Conservation (phyloP, 352 stramenopile species). For the Phytophthora cryptogea region DNA sequence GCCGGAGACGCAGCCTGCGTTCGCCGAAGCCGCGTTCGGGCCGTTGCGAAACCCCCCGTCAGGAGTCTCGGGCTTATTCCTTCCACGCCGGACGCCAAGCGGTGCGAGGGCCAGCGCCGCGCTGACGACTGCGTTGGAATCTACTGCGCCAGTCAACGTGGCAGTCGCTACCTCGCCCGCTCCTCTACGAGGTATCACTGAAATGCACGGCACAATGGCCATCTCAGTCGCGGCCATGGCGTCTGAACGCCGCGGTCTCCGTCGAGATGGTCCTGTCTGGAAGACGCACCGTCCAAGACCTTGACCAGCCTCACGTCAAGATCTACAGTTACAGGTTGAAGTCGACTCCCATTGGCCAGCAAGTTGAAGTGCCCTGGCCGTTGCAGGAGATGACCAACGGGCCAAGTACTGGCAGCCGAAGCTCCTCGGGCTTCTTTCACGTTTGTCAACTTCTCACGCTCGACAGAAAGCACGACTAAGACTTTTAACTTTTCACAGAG, state of each 20-base stretch:
- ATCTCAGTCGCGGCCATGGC: no score
- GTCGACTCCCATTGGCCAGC: slow-evolving; percentile 23
- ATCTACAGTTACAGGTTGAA: slow-evolving; percentile 20
- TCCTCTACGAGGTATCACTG: background rate
- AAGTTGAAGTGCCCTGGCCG: slow-evolving; percentile 23
- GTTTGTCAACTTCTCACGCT: background rate
- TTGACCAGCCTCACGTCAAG: background rate
- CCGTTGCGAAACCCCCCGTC: slow-evolving; percentile 29
- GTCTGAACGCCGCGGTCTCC: background rate
- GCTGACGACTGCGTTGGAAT: slow-evolving; percentile 21
- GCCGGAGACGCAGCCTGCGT: background rate
- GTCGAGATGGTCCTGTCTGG: background rate
- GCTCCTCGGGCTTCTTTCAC: no score
- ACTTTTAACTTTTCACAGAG: background rate
- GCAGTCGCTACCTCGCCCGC: background rate
- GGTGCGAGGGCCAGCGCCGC: slow-evolving; percentile 3
- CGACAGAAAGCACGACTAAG: slow-evolving; percentile 15
- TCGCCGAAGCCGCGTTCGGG: slow-evolving; percentile 7
- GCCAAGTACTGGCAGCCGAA: background rate
- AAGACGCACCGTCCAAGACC: no score
- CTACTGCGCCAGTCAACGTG: background rate
- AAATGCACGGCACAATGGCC: no score
- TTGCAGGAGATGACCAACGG: slow-evolving; percentile 35
- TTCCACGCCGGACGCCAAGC: slow-evolving; percentile 16
- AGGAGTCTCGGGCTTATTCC: background rate